phyloP scores from a whole-genome alignment of 495 filamentous ascomycete species.

The Daldinia grandis region DNA sequence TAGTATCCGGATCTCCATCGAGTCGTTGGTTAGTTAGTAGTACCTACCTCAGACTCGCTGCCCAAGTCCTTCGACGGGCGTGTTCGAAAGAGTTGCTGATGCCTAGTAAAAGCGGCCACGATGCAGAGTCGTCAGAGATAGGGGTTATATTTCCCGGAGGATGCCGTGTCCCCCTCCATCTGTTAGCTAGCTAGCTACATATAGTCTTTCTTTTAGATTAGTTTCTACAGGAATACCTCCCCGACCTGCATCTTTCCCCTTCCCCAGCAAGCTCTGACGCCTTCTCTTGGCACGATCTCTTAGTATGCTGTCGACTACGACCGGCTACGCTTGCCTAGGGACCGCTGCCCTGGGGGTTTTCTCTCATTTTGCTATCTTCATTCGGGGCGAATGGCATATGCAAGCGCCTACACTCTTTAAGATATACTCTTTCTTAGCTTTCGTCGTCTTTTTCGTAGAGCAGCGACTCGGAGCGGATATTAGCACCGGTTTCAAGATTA shows the following conservation, averaged over 20 bases:
- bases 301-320: not conserved
- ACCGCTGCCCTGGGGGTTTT: not conserved
- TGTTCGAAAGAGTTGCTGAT: not conserved
- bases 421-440: constrained; percentile 5
- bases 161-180: not conserved
- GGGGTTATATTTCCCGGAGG: not conserved
- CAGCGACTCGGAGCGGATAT: not conserved
- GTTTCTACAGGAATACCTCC: not conserved
- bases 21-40: not conserved
- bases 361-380: constrained; percentile 35
- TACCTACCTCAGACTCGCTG: not conserved
- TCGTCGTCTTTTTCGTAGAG: not conserved
- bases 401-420: constrained; percentile 22
- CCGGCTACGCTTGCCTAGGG: not conserved
- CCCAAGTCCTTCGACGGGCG: not conserved
- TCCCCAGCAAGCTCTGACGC: not conserved
- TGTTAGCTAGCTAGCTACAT: not conserved
- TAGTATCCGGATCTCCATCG: not conserved
- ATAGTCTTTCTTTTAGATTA: not conserved
- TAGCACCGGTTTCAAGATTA: not conserved
- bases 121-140: not conserved
- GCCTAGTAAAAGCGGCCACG: not conserved
- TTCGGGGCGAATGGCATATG: constrained; percentile 43
- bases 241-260: not conserved
- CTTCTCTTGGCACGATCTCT: not conserved